Percentiles rank a stretch among this genome's conserved stretches.
Conservation (phyloP, 1,139 yeast species). For the Magnusiomyces sp. region DNA sequence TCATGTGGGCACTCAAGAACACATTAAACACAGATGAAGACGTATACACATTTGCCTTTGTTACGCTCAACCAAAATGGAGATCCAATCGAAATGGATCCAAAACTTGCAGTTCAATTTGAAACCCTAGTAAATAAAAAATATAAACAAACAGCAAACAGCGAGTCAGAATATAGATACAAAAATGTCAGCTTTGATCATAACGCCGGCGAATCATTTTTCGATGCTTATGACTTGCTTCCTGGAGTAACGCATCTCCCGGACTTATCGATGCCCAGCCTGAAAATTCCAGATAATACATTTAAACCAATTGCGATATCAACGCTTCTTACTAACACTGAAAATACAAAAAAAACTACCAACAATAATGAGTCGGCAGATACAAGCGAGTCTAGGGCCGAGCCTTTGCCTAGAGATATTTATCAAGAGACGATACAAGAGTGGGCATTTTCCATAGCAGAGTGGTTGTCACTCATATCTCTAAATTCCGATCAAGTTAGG, state of each 20-base stretch:
- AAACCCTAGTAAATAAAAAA: neutral
- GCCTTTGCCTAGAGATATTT: neutral
- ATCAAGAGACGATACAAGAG: conserved; percentile 22
- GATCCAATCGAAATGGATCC: conserved; percentile 3
- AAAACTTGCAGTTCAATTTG: neutral
- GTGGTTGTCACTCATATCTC: conserved; percentile 27
- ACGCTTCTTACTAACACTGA: too few relatives aligned
- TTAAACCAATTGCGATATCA: neutral
- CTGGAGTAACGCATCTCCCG: neutral
- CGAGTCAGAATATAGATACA: too few relatives aligned
- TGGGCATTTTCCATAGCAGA: conserved; percentile 27
- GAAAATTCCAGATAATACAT: neutral
- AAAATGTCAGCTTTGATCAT: too few relatives aligned
- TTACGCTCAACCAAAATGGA: neutral
- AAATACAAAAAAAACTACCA: too few relatives aligned
- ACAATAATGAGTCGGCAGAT: too few relatives aligned
- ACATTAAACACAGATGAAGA: conserved; percentile 5
- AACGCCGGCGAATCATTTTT: neutral
- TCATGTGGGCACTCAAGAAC: conserved; percentile 33
- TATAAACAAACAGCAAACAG: too few relatives aligned
- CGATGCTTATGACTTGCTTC: conserved; percentile 3
- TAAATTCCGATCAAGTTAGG: conserved; percentile 19
- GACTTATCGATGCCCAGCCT: neutral
- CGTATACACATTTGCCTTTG: conserved; percentile 1
- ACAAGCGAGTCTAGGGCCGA: neutral